Conservation (phyloP, 176 grass and related monocot species). For the Phoenix roebelenii region DNA sequence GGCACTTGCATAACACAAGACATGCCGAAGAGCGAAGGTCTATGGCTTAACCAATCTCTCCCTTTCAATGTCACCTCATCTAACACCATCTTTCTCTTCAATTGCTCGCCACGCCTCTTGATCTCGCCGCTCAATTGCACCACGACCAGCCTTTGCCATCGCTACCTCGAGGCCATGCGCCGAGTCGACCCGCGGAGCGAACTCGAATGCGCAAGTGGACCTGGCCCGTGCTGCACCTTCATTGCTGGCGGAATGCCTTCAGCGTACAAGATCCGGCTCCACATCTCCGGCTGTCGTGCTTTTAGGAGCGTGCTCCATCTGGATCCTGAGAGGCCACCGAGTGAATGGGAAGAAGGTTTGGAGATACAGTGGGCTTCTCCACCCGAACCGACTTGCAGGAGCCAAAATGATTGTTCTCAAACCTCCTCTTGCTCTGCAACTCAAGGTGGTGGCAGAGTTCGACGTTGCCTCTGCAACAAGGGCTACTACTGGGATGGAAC, state of each 20-base stretch:
- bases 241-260: conserved; percentile 22
- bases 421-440: conserved; percentile 5
- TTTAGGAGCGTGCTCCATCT: conserved; percentile 22
- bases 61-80: conserved; percentile 30
- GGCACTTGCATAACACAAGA: conserved; percentile 16
- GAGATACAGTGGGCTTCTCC: conserved; percentile 26
- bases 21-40: conserved; percentile 22
- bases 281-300: conserved; percentile 19
- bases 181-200: conserved; percentile 3
- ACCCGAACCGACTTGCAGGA: conserved; percentile 14
- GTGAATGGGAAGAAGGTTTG: conserved; percentile 22
- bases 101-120: conserved; percentile 27
- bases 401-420: conserved; percentile 18
- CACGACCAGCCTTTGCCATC: conserved; percentile 20
- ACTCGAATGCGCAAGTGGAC: conserved; percentile 1
- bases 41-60: conserved; percentile 29
- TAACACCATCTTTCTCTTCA: conserved; percentile 25
- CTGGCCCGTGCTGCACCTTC: conserved; percentile 23
- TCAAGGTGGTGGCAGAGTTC: background rate
- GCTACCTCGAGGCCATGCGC: conserved; percentile 1
- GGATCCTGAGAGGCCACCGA: conserved; percentile 15
- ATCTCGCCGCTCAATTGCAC: conserved; percentile 27
- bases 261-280: conserved; percentile 19
- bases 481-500: conserved; percentile 23
- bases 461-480: conserved; percentile 13